phyloP scores from a whole-genome alignment of 2,329 filamentous ascomycete genomes.

The Ampelomyces quisqualis region DNA sequence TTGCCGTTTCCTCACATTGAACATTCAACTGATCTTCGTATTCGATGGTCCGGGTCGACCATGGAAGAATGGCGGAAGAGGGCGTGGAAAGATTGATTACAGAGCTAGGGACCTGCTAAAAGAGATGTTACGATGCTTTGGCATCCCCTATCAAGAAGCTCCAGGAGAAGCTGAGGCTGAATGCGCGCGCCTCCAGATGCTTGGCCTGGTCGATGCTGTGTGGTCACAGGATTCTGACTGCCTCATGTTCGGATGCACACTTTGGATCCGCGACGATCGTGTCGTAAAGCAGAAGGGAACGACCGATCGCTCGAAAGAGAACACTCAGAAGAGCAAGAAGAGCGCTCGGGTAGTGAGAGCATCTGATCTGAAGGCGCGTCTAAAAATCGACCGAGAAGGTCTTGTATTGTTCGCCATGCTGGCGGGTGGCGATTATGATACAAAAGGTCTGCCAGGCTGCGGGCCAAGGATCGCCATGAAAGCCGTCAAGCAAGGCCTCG shows the following conservation, averaged over 20 bases:
- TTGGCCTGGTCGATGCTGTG: constrained; percentile 52
- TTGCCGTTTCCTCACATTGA: constrained; percentile 50
- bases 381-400: constrained; percentile 37
- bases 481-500: constrained; percentile 34
- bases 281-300: constrained; percentile 25
- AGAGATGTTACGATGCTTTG: constrained; percentile 42
- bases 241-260: constrained; percentile 51
- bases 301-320: constrained; percentile 26
- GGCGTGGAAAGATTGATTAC: constrained; percentile 37
- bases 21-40: constrained; percentile 56
- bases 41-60: constrained; percentile 55
- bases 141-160: constrained; percentile 48
- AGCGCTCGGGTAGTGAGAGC: constrained; percentile 38
- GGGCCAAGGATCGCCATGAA: constrained; percentile 35
- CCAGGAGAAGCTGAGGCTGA: constrained; percentile 53
- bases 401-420: constrained; percentile 47
- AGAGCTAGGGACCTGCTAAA: constrained; percentile 38
- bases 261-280: constrained; percentile 44
- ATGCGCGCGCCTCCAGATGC: constrained; percentile 48
- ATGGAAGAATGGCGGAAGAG: constrained; percentile 37
- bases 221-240: constrained; percentile 52
- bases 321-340: constrained; percentile 35
- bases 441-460: constrained; percentile 41
- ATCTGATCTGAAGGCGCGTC: constrained; percentile 20
- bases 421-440: constrained; percentile 47